phyloP scores from a whole-genome alignment of 805 yeast species.

The Saturnispora galanensis region DNA sequence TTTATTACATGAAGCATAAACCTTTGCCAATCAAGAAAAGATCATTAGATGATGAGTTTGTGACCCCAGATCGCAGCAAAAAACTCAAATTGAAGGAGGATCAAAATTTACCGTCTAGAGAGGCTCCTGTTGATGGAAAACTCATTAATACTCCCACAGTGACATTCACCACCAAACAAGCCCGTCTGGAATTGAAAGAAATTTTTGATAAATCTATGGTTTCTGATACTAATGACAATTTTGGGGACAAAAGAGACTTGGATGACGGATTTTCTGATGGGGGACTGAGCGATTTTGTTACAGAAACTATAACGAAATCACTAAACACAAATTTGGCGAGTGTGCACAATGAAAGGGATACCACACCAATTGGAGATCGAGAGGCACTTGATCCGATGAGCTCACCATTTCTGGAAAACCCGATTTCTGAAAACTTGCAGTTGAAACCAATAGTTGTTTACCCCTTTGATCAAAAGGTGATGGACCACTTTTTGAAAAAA shows the following conservation, averaged over 20 bases:
- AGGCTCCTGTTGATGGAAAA: background rate
- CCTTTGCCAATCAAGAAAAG: constrained; percentile 1
- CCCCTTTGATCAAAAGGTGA: constrained; percentile 35
- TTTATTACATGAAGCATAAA: constrained; percentile 4
- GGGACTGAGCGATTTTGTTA: constrained; percentile 31
- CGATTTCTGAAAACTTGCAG: constrained; percentile 1
- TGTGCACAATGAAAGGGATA: constrained; percentile 20
- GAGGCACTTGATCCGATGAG: constrained; percentile 25
- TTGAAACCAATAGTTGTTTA: constrained; percentile 11
- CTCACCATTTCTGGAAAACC: constrained; percentile 38
- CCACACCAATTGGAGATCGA: background rate
- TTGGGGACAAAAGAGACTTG: constrained; percentile 1
- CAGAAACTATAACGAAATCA: constrained; percentile 36
- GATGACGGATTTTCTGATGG: constrained; percentile 13
- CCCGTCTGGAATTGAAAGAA: constrained; percentile 59
- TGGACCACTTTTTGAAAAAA: constrained; percentile 13
- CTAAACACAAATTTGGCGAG: constrained; percentile 13
- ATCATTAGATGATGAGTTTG: background rate
- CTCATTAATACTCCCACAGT: constrained; percentile 61
- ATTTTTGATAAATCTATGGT: constrained; percentile 56
- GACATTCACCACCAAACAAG: constrained; percentile 66
- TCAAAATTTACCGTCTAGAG: no score
- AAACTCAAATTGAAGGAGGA: background rate
- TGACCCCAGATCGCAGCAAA: constrained; percentile 4
- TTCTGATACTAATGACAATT: background rate